These are phyloP conservation scores for Xerophyta viscosa DNA, from an alignment of 106 monocot genomes.

Conservation along the genomic window DNA sequence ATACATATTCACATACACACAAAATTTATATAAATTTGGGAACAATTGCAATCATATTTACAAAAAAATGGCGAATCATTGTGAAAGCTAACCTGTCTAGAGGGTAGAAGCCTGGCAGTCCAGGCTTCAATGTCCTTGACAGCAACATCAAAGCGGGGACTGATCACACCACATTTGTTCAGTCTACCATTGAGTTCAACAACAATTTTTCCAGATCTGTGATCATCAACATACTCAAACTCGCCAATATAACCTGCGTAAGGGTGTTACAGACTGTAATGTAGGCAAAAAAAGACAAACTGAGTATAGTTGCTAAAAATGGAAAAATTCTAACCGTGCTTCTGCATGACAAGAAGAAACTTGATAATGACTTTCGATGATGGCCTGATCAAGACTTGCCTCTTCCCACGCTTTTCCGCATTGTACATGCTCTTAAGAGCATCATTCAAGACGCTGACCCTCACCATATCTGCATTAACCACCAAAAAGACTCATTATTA, in stretches of 20 bases:
- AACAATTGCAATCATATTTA: too few species aligned
- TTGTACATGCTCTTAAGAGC: constrained; percentile 77
- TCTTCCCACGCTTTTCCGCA: constrained; percentile 64
- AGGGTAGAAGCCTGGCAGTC: constrained; percentile 65
- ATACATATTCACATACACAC: too few species aligned
- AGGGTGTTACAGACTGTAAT: background rate
- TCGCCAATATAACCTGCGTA: constrained; percentile 52
- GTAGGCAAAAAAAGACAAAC: too few species aligned
- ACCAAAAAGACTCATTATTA: background rate
- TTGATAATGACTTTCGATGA: constrained; percentile 73
- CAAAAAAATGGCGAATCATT: too few species aligned
- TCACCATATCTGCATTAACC: constrained; percentile 32
- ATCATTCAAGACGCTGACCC: constrained; percentile 60
- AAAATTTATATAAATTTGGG: too few species aligned
- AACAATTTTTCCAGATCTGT: constrained; percentile 59
- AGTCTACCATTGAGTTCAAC: constrained; percentile 54
- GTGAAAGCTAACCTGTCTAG: constrained; percentile 45
- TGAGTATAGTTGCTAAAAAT: too few species aligned
- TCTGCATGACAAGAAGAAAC: constrained; percentile 74
- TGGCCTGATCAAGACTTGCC: constrained; percentile 61
- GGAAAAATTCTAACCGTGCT: constrained; percentile 65
- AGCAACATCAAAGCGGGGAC: constrained; percentile 64
- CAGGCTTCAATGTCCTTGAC: constrained; percentile 64
- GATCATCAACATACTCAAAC: constrained; percentile 67
- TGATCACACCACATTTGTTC: constrained; percentile 65